phyloP scores from a whole-genome alignment of 768 basidiomycete species.

The Tricholoma flavovirens region DNA sequence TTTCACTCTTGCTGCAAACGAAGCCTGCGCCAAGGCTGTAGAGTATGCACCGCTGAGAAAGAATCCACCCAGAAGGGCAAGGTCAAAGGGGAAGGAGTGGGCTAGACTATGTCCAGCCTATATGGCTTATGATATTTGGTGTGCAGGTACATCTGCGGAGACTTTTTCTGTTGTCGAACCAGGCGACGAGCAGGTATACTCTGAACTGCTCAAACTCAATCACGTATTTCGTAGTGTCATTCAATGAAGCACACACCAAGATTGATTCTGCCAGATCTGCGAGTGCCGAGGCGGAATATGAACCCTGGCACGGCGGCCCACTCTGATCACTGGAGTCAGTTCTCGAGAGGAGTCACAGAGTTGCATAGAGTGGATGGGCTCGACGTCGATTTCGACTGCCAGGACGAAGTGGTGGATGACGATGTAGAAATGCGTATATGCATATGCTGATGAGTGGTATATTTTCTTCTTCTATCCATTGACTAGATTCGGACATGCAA shows the following conservation, averaged over 20 bases:
- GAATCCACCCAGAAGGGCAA: too few species aligned
- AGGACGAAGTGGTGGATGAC: background rate
- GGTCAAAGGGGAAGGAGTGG: background rate
- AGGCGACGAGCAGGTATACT: background rate
- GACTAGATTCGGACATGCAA: too few species aligned
- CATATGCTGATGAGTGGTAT: too few species aligned
- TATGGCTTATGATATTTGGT: slow-evolving; percentile 2
- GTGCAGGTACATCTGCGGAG: background rate
- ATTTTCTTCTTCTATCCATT: too few species aligned
- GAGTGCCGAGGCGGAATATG: too few species aligned
- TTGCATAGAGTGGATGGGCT: background rate
- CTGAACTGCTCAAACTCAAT: background rate
- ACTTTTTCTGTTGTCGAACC: background rate
- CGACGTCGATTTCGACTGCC: background rate
- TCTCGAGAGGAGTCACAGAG: background rate
- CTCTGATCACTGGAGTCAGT: background rate
- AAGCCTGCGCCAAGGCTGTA: background rate
- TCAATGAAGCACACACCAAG: too few species aligned
- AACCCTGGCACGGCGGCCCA: background rate
- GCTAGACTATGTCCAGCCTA: background rate
- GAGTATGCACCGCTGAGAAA: too few species aligned
- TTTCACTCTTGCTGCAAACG: slow-evolving; percentile 4
- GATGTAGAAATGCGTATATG: too few species aligned
- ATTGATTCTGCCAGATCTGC: too few species aligned
- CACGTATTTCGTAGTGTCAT: too few species aligned